Evolutionary conservation across 495 filamentous ascomycete genomes (phyloP).

Genomic region (Penicillium diatomitis): DNA sequence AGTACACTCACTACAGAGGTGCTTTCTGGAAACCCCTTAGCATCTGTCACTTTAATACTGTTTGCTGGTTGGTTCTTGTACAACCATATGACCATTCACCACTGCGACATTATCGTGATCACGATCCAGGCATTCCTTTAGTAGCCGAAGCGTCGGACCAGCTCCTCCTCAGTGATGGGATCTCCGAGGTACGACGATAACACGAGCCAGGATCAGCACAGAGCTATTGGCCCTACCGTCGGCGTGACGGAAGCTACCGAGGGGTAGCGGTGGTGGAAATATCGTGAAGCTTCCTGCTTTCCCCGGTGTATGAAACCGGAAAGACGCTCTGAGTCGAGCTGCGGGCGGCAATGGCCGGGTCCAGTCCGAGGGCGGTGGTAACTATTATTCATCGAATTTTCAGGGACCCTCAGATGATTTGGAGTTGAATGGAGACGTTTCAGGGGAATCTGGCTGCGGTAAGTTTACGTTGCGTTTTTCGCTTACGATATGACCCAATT

Average conservation of each 20-base stretch:
- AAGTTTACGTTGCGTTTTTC: too few relatives aligned
- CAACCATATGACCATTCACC: too few relatives aligned
- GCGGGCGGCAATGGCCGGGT: conserved; percentile 30
- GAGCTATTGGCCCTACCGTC: conserved; percentile 21
- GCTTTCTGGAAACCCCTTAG: too few relatives aligned
- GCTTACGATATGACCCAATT: too few relatives aligned
- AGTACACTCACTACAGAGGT: too few relatives aligned
- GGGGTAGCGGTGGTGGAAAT: conserved; percentile 21
- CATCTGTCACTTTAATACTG: too few relatives aligned
- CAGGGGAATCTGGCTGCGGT: too few relatives aligned
- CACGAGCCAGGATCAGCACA: conserved; percentile 4
- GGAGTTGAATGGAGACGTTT: too few relatives aligned
- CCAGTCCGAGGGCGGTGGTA: conserved; percentile 7
- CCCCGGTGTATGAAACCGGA: conserved; percentile 46
- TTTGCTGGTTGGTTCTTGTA: too few relatives aligned
- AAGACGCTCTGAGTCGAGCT: conserved; percentile 26
- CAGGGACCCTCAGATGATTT: neutral
- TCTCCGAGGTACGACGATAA: conserved; percentile 21
- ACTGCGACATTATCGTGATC: conserved; percentile 2
- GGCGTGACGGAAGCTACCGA: conserved; percentile 24
- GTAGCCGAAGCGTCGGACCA: conserved; percentile 12
- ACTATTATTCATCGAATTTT: neutral
- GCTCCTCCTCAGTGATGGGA: conserved; percentile 21
- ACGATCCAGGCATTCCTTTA: neutral
- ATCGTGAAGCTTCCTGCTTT: conserved; percentile 42